These are phyloP conservation scores for Musa schizocarpa DNA, from an alignment of 176 grass and related monocot species.

Conservation along the genomic window DNA sequence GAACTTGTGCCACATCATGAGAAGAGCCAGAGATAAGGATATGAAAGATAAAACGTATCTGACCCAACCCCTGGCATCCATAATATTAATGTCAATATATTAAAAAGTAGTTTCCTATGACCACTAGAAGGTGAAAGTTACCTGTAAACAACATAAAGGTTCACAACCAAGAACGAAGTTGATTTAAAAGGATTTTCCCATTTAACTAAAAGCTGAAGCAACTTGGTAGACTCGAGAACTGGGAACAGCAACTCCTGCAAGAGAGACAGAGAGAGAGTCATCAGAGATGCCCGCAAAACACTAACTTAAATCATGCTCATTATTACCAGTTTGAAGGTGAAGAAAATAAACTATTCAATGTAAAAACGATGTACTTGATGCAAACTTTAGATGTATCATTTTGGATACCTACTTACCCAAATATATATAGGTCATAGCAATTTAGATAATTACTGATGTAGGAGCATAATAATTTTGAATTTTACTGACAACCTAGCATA, in stretches of 20 bases:
- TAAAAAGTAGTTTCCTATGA: too few species aligned
- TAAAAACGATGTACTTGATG: too few species aligned
- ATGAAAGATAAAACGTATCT: conserved; percentile 31
- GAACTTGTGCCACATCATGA: conserved; percentile 59
- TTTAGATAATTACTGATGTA: too few species aligned
- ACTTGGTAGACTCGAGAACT: conserved; percentile 43
- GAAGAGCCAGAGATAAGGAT: conserved; percentile 35
- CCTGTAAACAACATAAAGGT: conserved; percentile 56
- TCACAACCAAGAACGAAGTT: conserved; percentile 58
- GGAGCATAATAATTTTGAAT: too few species aligned
- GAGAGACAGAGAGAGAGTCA: neutral
- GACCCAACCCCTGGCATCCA: conserved; percentile 43
- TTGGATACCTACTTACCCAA: too few species aligned
- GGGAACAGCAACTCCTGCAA: conserved; percentile 61
- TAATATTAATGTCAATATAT: conserved; percentile 1
- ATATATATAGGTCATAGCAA: too few species aligned
- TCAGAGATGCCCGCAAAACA: too few species aligned
- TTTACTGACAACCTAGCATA: too few species aligned
- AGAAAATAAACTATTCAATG: too few species aligned
- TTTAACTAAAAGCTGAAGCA: conserved; percentile 44
- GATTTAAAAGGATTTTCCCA: conserved; percentile 75
- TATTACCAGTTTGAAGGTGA: too few species aligned
- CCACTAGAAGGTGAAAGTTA: conserved; percentile 6
- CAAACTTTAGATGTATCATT: too few species aligned
- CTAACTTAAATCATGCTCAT: too few species aligned